phyloP scores from a whole-genome alignment of 768 basidiomycete genomes.

The Agaricus blazei region DNA sequence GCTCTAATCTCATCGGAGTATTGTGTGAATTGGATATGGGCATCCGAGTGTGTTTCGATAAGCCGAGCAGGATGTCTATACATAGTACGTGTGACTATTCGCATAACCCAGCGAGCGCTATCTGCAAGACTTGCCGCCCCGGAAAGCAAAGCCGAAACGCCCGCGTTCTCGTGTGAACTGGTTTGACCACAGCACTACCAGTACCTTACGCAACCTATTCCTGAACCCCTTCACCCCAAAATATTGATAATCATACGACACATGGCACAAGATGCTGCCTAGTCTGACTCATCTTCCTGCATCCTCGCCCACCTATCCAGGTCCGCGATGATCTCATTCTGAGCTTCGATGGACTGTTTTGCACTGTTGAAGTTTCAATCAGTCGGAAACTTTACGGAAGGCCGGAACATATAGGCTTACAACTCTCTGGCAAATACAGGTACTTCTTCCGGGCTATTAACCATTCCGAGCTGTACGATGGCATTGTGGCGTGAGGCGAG shows the following conservation, averaged over 20 bases:
- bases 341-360: slow-evolving; percentile 36
- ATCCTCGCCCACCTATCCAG: slow-evolving; percentile 30
- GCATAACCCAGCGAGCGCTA: no score
- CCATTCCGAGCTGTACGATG: slow-evolving; percentile 57
- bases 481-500: slow-evolving; percentile 52
- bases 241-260: neutral
- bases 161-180: no score
- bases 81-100: no score
- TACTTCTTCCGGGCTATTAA: slow-evolving; percentile 46
- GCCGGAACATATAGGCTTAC: slow-evolving; percentile 34
- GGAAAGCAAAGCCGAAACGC: neutral
- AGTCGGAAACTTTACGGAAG: slow-evolving; percentile 6
- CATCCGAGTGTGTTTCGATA: no score
- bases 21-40: no score
- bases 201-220: no score
- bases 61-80: no score
- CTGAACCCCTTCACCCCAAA: neutral
- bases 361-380: slow-evolving; percentile 21
- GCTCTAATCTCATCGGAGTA: no score
- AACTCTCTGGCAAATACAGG: slow-evolving; percentile 59
- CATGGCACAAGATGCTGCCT: neutral
- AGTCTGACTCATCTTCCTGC: slow-evolving; percentile 10
- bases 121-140: no score
- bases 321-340: slow-evolving; percentile 32
- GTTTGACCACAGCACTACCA: no score